A percentile compares a stretch with the other conserved stretches of the same genome.
Evolutionary conservation across 1,139 yeast genomes (phyloP).

Genomic region (Diutina rugosa): DNA sequence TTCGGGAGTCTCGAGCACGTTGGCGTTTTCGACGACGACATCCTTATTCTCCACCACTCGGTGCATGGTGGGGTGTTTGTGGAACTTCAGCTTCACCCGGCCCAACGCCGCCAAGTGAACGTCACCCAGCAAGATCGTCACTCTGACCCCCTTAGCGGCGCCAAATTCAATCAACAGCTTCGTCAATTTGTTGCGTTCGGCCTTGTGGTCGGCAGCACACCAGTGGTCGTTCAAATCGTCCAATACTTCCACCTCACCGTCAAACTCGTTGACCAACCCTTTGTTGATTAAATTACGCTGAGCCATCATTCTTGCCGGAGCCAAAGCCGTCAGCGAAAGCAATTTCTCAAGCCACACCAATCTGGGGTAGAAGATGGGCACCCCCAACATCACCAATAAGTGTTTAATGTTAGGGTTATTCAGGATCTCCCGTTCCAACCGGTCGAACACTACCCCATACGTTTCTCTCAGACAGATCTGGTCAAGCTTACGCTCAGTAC

Average conservation of each 20-base stretch:
- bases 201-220: constrained; percentile 80
- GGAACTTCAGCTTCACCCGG: constrained; percentile 51
- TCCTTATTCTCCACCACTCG: constrained; percentile 11
- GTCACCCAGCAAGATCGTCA: constrained; percentile 84
- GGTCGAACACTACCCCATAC: constrained; percentile 46
- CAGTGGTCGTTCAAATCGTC: constrained; percentile 95
- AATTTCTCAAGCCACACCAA: constrained; percentile 79
- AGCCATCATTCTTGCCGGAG: constrained; percentile 59
- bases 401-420: constrained; percentile 52
- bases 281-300: constrained; percentile 50
- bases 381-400: constrained; percentile 73
- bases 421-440: constrained; percentile 42
- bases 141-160: constrained; percentile 47
- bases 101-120: constrained; percentile 86
- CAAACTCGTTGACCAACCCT: constrained; percentile 79
- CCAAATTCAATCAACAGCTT: constrained; percentile 50
- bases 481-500: constrained; percentile 70
- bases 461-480: constrained; percentile 44
- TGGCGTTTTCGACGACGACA: constrained; percentile 17
- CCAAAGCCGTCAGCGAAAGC: constrained; percentile 46
- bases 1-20: constrained; percentile 39
- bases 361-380: constrained; percentile 90
- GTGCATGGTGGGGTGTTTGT: constrained; percentile 23
- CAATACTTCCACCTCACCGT: constrained; percentile 78
- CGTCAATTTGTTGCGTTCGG: constrained; percentile 57